Evolutionary conservation across 352 stramenopile genomes (phyloP).

Genomic region (Phytophthora meadii): DNA sequence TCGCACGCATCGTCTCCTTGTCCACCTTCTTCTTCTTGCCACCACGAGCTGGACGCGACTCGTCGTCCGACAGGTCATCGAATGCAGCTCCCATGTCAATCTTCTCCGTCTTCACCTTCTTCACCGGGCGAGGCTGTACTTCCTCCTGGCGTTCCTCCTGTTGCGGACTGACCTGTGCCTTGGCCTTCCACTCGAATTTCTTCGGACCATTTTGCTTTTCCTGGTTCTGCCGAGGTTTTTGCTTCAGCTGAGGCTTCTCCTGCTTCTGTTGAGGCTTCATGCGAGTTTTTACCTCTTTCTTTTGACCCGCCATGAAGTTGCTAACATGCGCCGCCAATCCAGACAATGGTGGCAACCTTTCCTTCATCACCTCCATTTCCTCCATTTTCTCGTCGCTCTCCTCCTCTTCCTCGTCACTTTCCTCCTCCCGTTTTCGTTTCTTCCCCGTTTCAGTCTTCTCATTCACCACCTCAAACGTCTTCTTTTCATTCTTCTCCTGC

Average conservation of each 20-base stretch:
- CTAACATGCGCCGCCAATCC: slow-evolving; percentile 49
- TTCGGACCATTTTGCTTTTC: slow-evolving; percentile 9
- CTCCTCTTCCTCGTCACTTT: slow-evolving; percentile 23
- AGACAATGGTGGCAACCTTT: slow-evolving; percentile 16
- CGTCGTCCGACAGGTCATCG: slow-evolving; percentile 64
- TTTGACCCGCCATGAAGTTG: slow-evolving; percentile 44
- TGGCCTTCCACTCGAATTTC: slow-evolving; percentile 47
- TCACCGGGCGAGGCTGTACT: slow-evolving; percentile 20
- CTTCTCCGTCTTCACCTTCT: slow-evolving; percentile 53
- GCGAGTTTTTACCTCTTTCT: slow-evolving; percentile 4
- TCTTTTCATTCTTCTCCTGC: slow-evolving; percentile 22
- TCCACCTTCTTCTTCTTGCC: slow-evolving; percentile 48
- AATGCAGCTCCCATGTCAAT: slow-evolving; percentile 84
- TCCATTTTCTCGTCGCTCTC: slow-evolving; percentile 30
- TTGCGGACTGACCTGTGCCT: slow-evolving; percentile 10
- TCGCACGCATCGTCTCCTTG: slow-evolving; percentile 64
- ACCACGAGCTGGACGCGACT: slow-evolving; percentile 15
- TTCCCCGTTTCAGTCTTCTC: slow-evolving; percentile 30
- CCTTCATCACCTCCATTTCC: slow-evolving; percentile 25
- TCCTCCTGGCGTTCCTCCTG: slow-evolving; percentile 14
- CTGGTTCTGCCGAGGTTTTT: slow-evolving; percentile 3
- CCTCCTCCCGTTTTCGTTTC: slow-evolving; percentile 40
- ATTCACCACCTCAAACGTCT: slow-evolving; percentile 46
- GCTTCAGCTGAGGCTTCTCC: slow-evolving; percentile 5
- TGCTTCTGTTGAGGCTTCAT: slow-evolving; percentile 2